Evolutionary conservation across 2,329 filamentous ascomycete genomes (phyloP).

Genomic region (Bimuria novae-zelandiae): DNA sequence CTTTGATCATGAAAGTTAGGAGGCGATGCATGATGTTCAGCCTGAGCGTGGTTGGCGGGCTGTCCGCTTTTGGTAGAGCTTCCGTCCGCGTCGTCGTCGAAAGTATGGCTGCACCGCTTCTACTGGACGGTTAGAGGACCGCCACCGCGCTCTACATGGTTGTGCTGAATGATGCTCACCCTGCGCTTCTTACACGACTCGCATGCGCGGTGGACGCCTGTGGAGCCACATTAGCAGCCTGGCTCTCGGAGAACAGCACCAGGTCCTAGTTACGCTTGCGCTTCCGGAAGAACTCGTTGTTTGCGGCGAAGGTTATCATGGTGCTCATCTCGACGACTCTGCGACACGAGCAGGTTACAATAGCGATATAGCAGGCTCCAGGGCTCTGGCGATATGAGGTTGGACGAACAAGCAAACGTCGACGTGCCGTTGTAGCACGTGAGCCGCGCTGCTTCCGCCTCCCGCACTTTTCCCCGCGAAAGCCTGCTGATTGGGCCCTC

Average conservation of each 20-base stretch:
- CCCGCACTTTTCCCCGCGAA: slow-evolving; percentile 26
- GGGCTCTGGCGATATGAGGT: slow-evolving; percentile 28
- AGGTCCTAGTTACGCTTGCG: slow-evolving; percentile 43
- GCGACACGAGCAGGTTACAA: slow-evolving; percentile 6
- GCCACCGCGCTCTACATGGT: slow-evolving; percentile 16
- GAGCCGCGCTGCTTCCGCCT: slow-evolving; percentile 23
- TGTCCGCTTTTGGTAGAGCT: slow-evolving; percentile 46
- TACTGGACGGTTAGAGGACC: slow-evolving; percentile 29
- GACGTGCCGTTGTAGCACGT: slow-evolving; percentile 22
- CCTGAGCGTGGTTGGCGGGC: slow-evolving; percentile 34
- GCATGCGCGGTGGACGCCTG: slow-evolving; percentile 49
- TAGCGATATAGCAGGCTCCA: slow-evolving; percentile 16
- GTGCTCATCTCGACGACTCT: slow-evolving; percentile 39
- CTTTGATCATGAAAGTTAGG: slow-evolving; percentile 30
- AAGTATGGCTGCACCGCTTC: slow-evolving; percentile 51
- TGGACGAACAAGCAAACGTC: slow-evolving; percentile 23
- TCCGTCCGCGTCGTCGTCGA: slow-evolving; percentile 45
- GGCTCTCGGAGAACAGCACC: slow-evolving; percentile 12
- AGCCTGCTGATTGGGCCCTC: slow-evolving; percentile 15
- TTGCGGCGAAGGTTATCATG: slow-evolving; percentile 52
- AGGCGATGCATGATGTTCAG: slow-evolving; percentile 33
- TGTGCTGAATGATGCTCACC: slow-evolving; percentile 30
- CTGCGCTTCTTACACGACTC: slow-evolving; percentile 52
- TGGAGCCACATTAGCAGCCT: slow-evolving; percentile 27
- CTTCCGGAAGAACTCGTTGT: slow-evolving; percentile 51